phyloP scores from a whole-genome alignment of 1,139 yeast species.

The Scheffersomyces illinoinensis region DNA sequence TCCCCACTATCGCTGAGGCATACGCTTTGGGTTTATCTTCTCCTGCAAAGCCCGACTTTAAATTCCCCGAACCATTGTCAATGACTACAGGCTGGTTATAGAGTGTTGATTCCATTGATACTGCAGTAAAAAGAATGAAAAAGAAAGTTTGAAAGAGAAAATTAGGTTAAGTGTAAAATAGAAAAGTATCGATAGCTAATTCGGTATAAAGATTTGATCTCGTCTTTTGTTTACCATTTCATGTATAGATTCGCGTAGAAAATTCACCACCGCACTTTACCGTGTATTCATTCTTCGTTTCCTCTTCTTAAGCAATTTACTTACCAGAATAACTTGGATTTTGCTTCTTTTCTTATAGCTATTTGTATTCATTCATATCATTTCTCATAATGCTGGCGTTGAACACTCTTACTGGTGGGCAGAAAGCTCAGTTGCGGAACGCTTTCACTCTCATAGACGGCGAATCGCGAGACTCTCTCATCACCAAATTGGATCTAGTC shows the following conservation, averaged over 20 bases:
- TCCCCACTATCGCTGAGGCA: conserved; percentile 61
- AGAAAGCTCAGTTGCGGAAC: conserved; percentile 45
- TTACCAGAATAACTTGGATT: background rate
- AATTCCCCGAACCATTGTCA: conserved; percentile 89
- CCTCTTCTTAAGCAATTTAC: background rate
- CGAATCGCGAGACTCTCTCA: conserved; percentile 69
- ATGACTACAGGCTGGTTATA: conserved; percentile 87
- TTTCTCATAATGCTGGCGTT: conserved; percentile 24
- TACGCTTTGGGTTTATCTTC: conserved; percentile 74
- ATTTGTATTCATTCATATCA: background rate
- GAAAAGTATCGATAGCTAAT: background rate
- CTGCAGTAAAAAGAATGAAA: background rate
- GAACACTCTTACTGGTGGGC: conserved; percentile 41
- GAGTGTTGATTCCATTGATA: conserved; percentile 15
- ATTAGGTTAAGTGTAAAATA: background rate
- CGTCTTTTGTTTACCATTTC: background rate
- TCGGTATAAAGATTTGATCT: background rate
- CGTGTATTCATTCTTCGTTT: background rate
- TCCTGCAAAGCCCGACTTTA: conserved; percentile 93
- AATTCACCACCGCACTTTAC: background rate
- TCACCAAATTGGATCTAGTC: conserved; percentile 59
- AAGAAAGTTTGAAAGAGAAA: background rate
- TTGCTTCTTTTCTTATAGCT: background rate
- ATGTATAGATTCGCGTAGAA: background rate
- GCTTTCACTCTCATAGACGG: conserved; percentile 74